Base-by-base conservation (phyloP, 2,329 filamentous ascomycete genomes). In the Alternaria dauci region DNA sequence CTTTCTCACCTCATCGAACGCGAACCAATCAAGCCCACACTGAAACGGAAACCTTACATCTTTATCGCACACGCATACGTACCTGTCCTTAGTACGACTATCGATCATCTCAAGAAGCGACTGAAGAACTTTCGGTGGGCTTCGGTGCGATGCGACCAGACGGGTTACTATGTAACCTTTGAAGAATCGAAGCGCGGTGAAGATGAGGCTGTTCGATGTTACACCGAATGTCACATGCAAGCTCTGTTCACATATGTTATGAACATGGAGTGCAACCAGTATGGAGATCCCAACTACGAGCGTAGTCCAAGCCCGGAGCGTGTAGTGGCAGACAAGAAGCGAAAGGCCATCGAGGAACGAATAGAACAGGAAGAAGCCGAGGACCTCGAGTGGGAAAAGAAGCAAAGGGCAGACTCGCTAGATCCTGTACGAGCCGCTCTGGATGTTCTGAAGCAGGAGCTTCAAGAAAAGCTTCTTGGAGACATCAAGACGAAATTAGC, bases 141-240 rank as follows among this genome's bases (percentile, higher is more conserved):
- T 65, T 89, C 93, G 51, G 90, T 99, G 52, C 87, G 93, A 34
- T 88, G 91, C 61, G 95, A 99, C 76, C 88, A 88, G 59, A 90
- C 88, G 0, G 95, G 95, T 0, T 99, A 97, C 78, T 98, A 92
- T 76, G 88, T 98, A 53, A 84, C 93, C n/a, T 99, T 99, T 72
- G 88, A 91, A 52, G 90, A 94, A 70, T 92, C 88, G 2, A 86
- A 87, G 55, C 83, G 85, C 8, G 94, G 94, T 3, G 89, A 93
- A 70, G 84, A 89, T 56, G 93, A 97, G 78, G 90, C 93, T 0
- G 89, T 92, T 68, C 86, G 91, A 63, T 97, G 94, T 75, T 94
- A 88, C 77, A 85, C 87, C 55, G 86, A 89, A 52, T 93, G 91
- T 67, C 89, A 97, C 75, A 90, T 91, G 76, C 90, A 90, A 43